Percentiles rank a stretch among this genome's conserved stretches.
phyloP scores from a whole-genome alignment of 2,329 filamentous ascomycete species.

The Aspergillus ustus region DNA sequence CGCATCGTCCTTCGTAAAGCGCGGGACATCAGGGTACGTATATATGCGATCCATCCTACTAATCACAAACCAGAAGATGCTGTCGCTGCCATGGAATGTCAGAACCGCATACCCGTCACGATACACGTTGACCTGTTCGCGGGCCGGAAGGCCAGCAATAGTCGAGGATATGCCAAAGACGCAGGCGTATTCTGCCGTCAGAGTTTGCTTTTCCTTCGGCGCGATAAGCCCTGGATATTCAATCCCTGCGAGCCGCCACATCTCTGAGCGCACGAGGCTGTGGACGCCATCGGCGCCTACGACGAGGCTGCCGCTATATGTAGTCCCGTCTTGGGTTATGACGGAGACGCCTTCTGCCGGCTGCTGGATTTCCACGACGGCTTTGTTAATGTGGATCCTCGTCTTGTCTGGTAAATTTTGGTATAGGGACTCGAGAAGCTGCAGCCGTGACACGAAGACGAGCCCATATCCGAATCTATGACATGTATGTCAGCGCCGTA shows the following conservation, averaged over 20 bases:
- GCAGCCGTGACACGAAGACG: slow-evolving; percentile 19
- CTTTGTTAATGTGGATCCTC: background rate
- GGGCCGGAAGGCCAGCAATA: slow-evolving; percentile 18
- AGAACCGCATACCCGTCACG: slow-evolving; percentile 24
- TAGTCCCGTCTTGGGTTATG: background rate
- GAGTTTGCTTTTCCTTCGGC: slow-evolving; percentile 1
- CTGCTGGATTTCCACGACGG: background rate
- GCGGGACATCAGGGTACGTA: slow-evolving; percentile 27
- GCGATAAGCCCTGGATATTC: background rate
- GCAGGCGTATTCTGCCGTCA: slow-evolving; percentile 35
- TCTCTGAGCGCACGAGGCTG: slow-evolving; percentile 11
- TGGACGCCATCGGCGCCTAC: slow-evolving; percentile 18
- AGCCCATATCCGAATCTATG: slow-evolving; percentile 20
- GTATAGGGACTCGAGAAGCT: slow-evolving; percentile 16
- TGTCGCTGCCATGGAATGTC: slow-evolving; percentile 27
- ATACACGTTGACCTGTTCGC: slow-evolving; percentile 26
- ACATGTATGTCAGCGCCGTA: background rate
- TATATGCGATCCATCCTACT: slow-evolving; percentile 29
- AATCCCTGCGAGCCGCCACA: slow-evolving; percentile 1
- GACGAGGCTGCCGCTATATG: slow-evolving; percentile 1
- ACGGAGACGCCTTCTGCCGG: background rate
- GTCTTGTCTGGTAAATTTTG: background rate
- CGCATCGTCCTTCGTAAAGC: slow-evolving; percentile 28
- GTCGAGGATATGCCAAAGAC: slow-evolving; percentile 35
- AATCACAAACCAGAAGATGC: slow-evolving; percentile 36